Percentiles rank a stretch among this genome's conserved stretches.
Conservation (phyloP, 306 rosid species). For the Argentina anserina region DNA sequence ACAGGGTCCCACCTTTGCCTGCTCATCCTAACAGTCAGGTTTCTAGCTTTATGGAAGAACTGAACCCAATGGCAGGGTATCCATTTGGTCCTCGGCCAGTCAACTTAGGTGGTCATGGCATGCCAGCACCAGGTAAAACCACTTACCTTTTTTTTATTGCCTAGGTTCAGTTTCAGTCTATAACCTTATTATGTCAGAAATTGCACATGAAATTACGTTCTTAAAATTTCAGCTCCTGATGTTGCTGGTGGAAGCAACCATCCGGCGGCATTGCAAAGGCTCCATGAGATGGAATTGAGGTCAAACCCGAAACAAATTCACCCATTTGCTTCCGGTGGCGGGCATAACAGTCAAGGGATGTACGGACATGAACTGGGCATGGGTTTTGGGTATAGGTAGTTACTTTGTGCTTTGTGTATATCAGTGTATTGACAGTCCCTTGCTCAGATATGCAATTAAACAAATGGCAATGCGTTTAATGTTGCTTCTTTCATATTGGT, state of each 20-base stretch:
- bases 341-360: constrained; percentile 47
- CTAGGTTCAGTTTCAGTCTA: too few species aligned
- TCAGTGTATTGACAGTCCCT: constrained; percentile 32
- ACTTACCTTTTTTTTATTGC: too few species aligned
- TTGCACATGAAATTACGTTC: background rate
- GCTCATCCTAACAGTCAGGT: constrained; percentile 45
- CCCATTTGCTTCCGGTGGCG: constrained; percentile 39
- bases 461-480: constrained; percentile 12
- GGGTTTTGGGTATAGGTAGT: constrained; percentile 80
- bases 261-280: constrained; percentile 84
- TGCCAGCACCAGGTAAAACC: constrained; percentile 63
- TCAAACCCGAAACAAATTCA: constrained; percentile 45
- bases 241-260: constrained; percentile 64
- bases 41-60: constrained; percentile 57
- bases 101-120: constrained; percentile 58
- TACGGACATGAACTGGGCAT: constrained; percentile 73
- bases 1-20: constrained; percentile 32
- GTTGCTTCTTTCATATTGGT: constrained; percentile 18
- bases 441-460: constrained; percentile 31
- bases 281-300: constrained; percentile 83
- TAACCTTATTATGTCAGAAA: background rate
- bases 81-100: constrained; percentile 66
- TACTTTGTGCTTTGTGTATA: constrained; percentile 35
- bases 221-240: constrained; percentile 47
- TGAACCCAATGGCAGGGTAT: constrained; percentile 58